Percentiles rank a stretch among this genome's conserved stretches.
Conservation (phyloP, 495 filamentous ascomycete species). For the Halenospora varia region DNA sequence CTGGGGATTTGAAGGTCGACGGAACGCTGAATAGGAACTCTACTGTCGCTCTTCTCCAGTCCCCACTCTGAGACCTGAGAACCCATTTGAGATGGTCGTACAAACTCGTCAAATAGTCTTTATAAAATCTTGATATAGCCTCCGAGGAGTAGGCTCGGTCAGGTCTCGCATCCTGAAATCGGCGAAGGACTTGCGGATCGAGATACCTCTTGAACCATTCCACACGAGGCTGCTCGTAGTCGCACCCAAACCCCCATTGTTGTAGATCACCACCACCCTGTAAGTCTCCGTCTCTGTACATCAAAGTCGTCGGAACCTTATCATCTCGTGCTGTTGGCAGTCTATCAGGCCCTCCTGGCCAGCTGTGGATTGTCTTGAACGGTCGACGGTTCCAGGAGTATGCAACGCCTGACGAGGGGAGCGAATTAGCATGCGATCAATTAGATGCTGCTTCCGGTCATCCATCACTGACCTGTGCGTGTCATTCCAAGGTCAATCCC, state of each 20-base stretch:
- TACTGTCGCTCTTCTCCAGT: neutral
- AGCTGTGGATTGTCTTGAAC: neutral
- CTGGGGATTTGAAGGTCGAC: neutral
- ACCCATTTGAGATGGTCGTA: neutral
- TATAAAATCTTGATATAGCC: neutral
- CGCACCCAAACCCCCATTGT: conserved; percentile 1
- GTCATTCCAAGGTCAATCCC: conserved; percentile 4
- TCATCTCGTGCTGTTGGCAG: neutral
- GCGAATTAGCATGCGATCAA: neutral
- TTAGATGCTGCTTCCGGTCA: neutral
- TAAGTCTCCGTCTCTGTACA: neutral
- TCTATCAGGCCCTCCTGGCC: neutral
- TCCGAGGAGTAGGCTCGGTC: neutral
- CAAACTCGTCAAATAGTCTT: neutral
- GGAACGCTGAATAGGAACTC: conserved; percentile 3
- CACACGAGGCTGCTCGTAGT: neutral
- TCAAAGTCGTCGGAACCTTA: neutral
- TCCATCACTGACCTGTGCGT: neutral
- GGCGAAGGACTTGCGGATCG: neutral
- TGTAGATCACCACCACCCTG: neutral
- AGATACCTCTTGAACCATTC: conserved; percentile 5
- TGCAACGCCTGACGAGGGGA: neutral
- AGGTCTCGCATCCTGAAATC: neutral
- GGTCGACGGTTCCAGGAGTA: neutral
- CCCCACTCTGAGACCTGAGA: neutral